A percentile compares a stretch with the other conserved stretches of the same genome.
Evolutionary conservation across 2,329 filamentous ascomycete species (phyloP).

Genomic region (Botrytis squamosa): DNA sequence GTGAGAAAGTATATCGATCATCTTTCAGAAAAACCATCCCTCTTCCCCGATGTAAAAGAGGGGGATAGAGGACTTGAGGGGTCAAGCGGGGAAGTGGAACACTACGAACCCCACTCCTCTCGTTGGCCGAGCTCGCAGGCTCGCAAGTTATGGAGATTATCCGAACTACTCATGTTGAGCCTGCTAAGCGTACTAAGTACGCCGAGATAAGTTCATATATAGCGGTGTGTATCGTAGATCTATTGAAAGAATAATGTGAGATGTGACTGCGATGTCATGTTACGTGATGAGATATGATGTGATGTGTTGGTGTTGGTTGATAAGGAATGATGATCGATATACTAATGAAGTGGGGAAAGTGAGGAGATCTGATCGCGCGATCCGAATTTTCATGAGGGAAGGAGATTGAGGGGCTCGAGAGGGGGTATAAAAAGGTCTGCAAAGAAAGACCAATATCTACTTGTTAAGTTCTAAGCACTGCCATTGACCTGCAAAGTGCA

Average conservation of each 20-base stretch:
- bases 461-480: not conserved
- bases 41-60: not conserved
- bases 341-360: conserved; percentile 1
- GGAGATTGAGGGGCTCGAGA: not conserved
- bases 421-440: not conserved
- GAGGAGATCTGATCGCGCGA: not conserved
- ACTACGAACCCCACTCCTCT: not conserved
- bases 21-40: not conserved
- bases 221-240: conserved; percentile 2
- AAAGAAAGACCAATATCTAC: not conserved
- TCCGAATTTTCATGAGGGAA: not conserved
- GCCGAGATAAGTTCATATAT: not conserved
- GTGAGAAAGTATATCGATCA: not conserved
- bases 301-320: not conserved
- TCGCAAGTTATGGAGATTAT: not conserved
- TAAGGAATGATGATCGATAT: not conserved
- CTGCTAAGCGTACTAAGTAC: not conserved
- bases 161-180: not conserved
- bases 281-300: not conserved
- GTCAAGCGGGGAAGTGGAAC: not conserved
- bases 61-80: not conserved
- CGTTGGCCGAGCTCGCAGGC: not conserved
- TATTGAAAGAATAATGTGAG: not conserved
- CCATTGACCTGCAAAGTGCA: not conserved
- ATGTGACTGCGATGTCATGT: not conserved